phyloP scores from a whole-genome alignment of 495 filamentous ascomycete genomes.

The Tuber calosporum region DNA sequence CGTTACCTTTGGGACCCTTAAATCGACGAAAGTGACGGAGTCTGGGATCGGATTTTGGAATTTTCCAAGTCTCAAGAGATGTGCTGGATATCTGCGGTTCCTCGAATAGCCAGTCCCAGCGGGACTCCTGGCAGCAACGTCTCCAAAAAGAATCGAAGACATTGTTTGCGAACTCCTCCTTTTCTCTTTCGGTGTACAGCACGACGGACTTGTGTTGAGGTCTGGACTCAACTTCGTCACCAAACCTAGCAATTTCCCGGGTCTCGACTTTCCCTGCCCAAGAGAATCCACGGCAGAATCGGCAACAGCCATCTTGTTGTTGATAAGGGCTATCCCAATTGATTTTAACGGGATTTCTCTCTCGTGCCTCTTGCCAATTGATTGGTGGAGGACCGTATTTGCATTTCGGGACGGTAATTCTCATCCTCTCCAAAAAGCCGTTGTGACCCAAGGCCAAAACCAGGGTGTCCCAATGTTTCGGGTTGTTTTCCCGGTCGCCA shows the following conservation, averaged over 20 bases:
- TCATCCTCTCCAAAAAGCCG: constrained; percentile 22
- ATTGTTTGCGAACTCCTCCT: constrained; percentile 19
- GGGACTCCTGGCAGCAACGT: constrained; percentile 41
- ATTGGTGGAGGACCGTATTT: constrained; percentile 15
- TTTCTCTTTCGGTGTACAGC: constrained; percentile 34
- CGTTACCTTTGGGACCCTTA: constrained; percentile 4
- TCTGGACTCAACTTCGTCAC: constrained; percentile 31
- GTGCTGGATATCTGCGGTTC: constrained; percentile 25
- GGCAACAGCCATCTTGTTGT: constrained; percentile 37
- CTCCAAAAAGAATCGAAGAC: constrained; percentile 31
- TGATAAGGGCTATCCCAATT: constrained; percentile 27
- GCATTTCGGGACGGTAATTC: constrained; percentile 17
- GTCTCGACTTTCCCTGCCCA: constrained; percentile 34
- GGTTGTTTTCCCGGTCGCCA: constrained; percentile 26
- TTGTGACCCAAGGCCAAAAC: constrained; percentile 25
- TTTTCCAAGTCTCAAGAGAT: constrained; percentile 23
- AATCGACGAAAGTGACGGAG: constrained; percentile 38
- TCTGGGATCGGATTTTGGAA: constrained; percentile 37
- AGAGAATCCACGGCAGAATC: constrained; percentile 35
- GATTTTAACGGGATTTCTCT: constrained; percentile 19
- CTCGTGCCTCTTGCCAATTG: constrained; percentile 19
- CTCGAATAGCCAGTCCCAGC: constrained; percentile 42
- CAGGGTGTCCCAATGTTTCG: constrained; percentile 25
- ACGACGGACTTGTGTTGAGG: constrained; percentile 37
- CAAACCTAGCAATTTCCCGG: constrained; percentile 27